Evolutionary conservation across 2,329 filamentous ascomycete genomes (phyloP).

Genomic region (Pezicula neosporulosa): DNA sequence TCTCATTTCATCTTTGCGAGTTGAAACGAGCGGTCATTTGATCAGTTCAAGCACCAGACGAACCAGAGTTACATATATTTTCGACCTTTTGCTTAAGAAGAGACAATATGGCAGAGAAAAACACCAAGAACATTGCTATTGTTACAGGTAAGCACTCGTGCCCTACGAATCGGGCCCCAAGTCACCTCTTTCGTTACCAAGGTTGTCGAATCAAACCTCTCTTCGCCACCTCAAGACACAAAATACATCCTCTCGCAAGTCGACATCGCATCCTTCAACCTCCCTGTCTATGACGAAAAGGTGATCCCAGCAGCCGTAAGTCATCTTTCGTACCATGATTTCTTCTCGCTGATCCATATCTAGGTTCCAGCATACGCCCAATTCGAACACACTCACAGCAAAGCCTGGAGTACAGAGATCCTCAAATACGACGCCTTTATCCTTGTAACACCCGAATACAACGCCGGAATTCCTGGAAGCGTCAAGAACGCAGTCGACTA

Average conservation of each 20-base stretch:
- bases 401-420: conserved; percentile 39
- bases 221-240: conserved; percentile 9
- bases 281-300: conserved; percentile 43
- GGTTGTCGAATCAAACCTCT: conserved; percentile 12
- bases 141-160: conserved; percentile 13
- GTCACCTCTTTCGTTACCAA: conserved; percentile 7
- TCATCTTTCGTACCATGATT: no score
- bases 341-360: no score
- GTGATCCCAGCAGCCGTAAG: conserved; percentile 33
- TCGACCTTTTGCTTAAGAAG: no score
- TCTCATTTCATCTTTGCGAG: no score
- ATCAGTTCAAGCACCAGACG: no score
- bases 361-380: no score
- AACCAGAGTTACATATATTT: no score
- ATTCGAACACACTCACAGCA: neutral
- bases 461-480: conserved; percentile 48
- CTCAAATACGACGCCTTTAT: conserved; percentile 42
- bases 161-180: conserved; percentile 8
- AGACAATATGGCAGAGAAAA: neutral
- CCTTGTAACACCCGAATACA: conserved; percentile 51
- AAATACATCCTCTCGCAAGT: conserved; percentile 25
- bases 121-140: conserved; percentile 10
- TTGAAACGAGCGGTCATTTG: no score
- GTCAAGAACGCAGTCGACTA: conserved; percentile 62
- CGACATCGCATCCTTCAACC: conserved; percentile 35